Evolutionary conservation across 2,329 filamentous ascomycete species (phyloP), one percentile per base, ranked within the genome.

Genomic region (Penicillium verrucosum): DNA sequence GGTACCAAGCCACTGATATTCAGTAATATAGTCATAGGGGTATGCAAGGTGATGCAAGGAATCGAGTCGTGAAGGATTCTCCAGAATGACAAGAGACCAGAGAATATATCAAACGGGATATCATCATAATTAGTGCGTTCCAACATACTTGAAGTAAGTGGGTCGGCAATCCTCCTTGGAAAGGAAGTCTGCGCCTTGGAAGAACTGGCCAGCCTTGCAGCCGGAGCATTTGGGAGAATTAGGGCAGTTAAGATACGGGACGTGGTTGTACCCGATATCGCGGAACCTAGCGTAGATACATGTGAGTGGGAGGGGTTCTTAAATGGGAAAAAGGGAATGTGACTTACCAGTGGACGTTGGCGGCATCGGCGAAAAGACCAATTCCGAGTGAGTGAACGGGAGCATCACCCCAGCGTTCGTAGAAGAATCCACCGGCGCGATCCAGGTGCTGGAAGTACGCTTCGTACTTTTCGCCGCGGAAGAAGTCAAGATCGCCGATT

Each of bases 231-330:
- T 97, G 48, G 90, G 89, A 51, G 89, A 96, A 77, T 96, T 97
- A 60, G 94, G 94, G 72, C 94, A 99, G 79, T 99, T 99, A 82
- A 96, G 96, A 79, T 96, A 99, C 44, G 94, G 94, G 52, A 97
- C 92, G 68, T 99, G 94, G 69, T 97, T 92, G 78, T 99, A 99
- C 56, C 94, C 94, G 65, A 99, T 97, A 73, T 99, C 94, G 52
- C 93, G 92, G 87, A 99, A 99, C 92, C 92, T 96, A 61, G 7
- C 54, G 9, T n/a, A 16, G 6, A 40, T 43, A 21, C 1, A n/a
- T 42, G 40, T 59, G 11, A 54, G 59, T 57, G 14, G 59, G 49
- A 18, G 21, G 47, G 11, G 23, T 29, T 37, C 10, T 36, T 29
- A n/a, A 10, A 44, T 14, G 16, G 16, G 23, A 47, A n/a, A 45